A percentile compares a stretch with the other conserved stretches of the same genome.
Evolutionary conservation across 2,329 filamentous ascomycete species (phyloP).

Genomic region (Diaporthe batatas): DNA sequence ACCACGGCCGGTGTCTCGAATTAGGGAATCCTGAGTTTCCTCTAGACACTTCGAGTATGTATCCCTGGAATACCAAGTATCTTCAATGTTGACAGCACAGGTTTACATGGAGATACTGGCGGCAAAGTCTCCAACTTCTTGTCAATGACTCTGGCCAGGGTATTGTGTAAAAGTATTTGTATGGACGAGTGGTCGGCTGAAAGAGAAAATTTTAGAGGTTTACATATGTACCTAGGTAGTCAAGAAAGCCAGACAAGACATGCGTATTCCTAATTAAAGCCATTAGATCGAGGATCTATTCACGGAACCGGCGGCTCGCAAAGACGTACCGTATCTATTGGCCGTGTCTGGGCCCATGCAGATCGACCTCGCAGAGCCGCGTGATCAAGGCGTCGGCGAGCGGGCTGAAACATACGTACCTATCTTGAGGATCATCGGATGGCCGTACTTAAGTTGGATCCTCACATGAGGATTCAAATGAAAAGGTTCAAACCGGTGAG

Average conservation of each 20-base stretch:
- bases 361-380: not conserved
- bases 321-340: no score
- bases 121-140: not conserved
- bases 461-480: no score
- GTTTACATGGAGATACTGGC: not conserved
- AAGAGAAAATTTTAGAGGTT: not conserved
- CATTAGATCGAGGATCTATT: no score
- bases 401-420: no score
- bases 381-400: not conserved
- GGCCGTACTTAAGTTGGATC: no score
- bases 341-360: not conserved
- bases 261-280: not conserved
- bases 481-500: no score
- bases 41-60: not conserved
- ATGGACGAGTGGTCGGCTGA: not conserved
- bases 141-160: not conserved
- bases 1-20: not conserved
- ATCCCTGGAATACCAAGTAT: not conserved
- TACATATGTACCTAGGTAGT: not conserved
- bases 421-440: no score
- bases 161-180: not conserved
- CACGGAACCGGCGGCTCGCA: no score
- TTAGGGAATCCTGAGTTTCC: not conserved
- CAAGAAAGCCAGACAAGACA: not conserved
- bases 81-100: not conserved